phyloP scores from a whole-genome alignment of 331 rosid genomes.

The Ulmus americana region DNA sequence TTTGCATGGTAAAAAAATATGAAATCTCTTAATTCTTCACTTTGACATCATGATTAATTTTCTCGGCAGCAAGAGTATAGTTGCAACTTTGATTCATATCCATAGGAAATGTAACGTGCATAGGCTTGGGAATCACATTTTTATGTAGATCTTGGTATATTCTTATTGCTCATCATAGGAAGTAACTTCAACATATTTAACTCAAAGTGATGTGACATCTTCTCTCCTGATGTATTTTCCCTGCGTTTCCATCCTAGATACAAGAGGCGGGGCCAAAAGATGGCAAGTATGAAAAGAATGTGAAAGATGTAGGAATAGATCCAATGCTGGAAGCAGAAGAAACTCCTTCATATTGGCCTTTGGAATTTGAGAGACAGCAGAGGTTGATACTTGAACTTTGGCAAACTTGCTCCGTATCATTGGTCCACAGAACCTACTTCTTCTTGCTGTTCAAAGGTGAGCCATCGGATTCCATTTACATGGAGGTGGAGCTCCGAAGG shows the following conservation, averaged over 20 bases:
- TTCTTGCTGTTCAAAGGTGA: slow-evolving; percentile 92
- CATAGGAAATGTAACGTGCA: no score
- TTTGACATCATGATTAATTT: no score
- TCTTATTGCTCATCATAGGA: not conserved
- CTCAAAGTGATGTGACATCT: not conserved
- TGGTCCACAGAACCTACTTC: slow-evolving; percentile 95
- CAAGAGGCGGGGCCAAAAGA: slow-evolving; percentile 35
- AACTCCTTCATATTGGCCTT: slow-evolving; percentile 61
- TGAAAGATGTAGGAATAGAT: slow-evolving; percentile 53
- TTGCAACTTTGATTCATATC: no score
- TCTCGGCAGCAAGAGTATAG: no score
- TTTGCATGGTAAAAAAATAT: no score
- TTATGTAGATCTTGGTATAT: not conserved
- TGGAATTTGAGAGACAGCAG: slow-evolving; percentile 71
- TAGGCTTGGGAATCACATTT: not conserved
- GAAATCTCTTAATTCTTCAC: no score
- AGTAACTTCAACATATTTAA: not conserved
- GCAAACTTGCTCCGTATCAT: slow-evolving; percentile 76
- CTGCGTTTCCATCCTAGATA: slow-evolving; percentile 34
- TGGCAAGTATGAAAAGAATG: slow-evolving; percentile 31
- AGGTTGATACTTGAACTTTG: slow-evolving; percentile 72
- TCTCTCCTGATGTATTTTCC: slow-evolving; percentile 16
- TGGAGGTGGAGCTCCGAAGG: slow-evolving; percentile 90
- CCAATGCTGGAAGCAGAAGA: slow-evolving; percentile 52
- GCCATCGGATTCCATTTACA: slow-evolving; percentile 78